phyloP scores from a whole-genome alignment of 169 alveolate genomes.

The Eimeria acervulina region DNA sequence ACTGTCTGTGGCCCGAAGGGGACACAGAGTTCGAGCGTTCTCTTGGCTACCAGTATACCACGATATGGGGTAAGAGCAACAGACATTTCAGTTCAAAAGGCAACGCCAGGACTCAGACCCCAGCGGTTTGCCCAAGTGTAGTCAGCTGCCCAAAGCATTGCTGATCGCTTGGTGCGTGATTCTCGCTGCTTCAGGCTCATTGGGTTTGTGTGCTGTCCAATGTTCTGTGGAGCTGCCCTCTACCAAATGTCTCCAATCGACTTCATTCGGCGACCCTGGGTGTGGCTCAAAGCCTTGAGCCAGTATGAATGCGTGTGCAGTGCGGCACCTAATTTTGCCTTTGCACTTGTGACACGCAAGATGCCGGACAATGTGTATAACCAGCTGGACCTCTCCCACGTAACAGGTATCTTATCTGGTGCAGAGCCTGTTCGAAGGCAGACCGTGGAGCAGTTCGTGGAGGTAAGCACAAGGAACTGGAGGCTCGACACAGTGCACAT shows the following conservation, averaged over 20 bases:
- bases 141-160: not conserved
- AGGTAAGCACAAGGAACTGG: constrained; percentile 39
- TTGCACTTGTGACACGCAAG: constrained; percentile 87
- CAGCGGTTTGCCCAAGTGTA: not conserved
- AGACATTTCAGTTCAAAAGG: no score
- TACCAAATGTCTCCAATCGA: constrained; percentile 90
- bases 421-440: constrained; percentile 88
- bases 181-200: constrained; percentile 83
- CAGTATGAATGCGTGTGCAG: constrained; percentile 86
- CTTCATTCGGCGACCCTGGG: constrained; percentile 87
- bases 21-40: constrained; percentile 84
- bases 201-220: constrained; percentile 88
- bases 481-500: not conserved
- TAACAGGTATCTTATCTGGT: constrained; percentile 87
- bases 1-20: constrained; percentile 73
- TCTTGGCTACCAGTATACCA: constrained; percentile 90
- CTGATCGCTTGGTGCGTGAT: not conserved
- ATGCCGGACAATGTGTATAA: constrained; percentile 84
- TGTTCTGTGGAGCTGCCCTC: constrained; percentile 86
- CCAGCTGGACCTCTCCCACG: constrained; percentile 85
- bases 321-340: constrained; percentile 91
- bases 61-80: constrained; percentile 88
- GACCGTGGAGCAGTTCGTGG: constrained; percentile 85
- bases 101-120: not conserved
- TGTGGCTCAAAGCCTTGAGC: constrained; percentile 88